Base-by-base conservation (phyloP, 1,139 yeast genomes). In the Sugiyamaella xylanicola region DNA sequence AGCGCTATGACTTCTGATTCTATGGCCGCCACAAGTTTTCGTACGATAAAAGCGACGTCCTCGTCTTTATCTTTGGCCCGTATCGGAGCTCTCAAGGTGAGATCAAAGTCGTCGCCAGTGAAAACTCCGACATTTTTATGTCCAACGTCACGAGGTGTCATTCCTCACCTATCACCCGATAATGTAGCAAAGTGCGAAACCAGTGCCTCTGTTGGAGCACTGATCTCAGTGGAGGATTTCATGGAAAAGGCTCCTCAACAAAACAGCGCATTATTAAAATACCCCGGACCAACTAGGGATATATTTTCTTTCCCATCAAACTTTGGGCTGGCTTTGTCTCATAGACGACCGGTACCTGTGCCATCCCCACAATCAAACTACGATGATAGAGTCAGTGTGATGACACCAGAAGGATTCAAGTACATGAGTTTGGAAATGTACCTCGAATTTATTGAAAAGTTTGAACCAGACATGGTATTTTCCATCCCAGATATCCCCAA, bases 161-260 rank as follows among this genome's bases (percentile, higher is more conserved):
- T 75, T 19, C 74, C 76, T 3, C 78, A 75, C 56, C 51, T 75
- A 54, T 73, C 78, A 15, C 78, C 78, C 3, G 78, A 75, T 58
- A 68, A 69, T 55, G 65, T 68, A 19, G 54, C 50, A 19, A 52
- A 56, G 35, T 57, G 61, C 9, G 17, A 22, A 9, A 53, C 54
- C 16, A 55, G 58, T 9, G 54, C 63, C 4, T 72, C 66, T 1
- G 56, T 68, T 13, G 63, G 57, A 17, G 47, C 48, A 11, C 39
- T 55, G 16, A 54, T 68, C 1, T 65, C 63, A 7, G 69, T 69
- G 7, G 75, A 73, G 56, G 74, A 72, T 51, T 68, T 65, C 54
- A 57, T 64, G 61, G 72, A 60, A 54, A 68, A 60, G 60, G 54
- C 64, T 20, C 62, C 63, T 1, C 46, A 56, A 40, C 37, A 45